Evolutionary conservation across 2,329 filamentous ascomycete genomes (phyloP), one percentile per base, ranked within the genome.

Genomic region (Microsporum ferrugineum): DNA sequence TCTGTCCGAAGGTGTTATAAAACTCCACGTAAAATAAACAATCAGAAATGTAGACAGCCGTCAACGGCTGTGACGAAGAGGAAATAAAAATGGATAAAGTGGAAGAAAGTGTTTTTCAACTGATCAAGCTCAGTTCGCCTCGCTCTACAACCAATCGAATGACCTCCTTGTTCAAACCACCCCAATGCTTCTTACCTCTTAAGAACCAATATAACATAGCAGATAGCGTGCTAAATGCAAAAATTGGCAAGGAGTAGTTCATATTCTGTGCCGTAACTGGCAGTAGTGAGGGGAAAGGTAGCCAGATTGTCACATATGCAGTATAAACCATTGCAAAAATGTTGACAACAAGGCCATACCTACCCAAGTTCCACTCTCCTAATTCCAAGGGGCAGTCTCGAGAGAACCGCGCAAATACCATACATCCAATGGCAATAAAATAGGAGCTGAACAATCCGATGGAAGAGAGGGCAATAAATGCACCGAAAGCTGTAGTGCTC

Each of bases 401-500:
- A 43, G 67, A 63, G n/a, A 76, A 65, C 0, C 72, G 71, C 2
- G 69, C 71, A 7, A 68, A 63, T 6, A 75, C 65, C 65, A 75
- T 71, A 58, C 70, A 68, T 56, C 59, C 63, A 55, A 77, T 73
- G 5, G 74, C 72, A 36, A 76, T 73, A 23, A 75, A 67, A 63
- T 77, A 77, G 10, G 72, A 76, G 3, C 71, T 65, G 61, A 72
- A 73, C n/a, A 76, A 66, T 4, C 71, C 68, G 39, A 74, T 67
- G 33, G 71, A 72, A 17, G 71, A 72, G 27, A 78, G 68, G 1
- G 75, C 70, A 8, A 73, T 70, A 36, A 77, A 72, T 5, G 74
- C 75, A 17, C 69, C 69, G 17, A 77, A 72, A 0, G 75, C 76
- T 1, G 72, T 70, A 7, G 69, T 70, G 17, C 70, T 72, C 10